Evolutionary conservation across 306 rosid species (phyloP), one percentile per base, ranked within the genome.

Genomic region (Lupinus albus): DNA sequence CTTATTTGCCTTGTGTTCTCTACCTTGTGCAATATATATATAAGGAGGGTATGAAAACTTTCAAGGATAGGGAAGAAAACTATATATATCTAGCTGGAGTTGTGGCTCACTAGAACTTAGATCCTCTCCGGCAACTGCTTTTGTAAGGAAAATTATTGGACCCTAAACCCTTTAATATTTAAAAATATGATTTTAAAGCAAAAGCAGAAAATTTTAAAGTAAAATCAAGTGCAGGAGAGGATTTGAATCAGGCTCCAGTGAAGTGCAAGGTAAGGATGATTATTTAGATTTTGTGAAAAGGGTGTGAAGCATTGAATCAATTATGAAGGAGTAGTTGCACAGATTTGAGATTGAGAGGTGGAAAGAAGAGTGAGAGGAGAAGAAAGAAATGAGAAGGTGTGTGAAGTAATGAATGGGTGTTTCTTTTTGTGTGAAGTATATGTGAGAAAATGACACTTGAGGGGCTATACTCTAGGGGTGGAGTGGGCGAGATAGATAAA

Each of bases 371-470:
- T 78, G 56, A 58, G 45, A 3, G 84, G 71, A 62, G 64, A 12
- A 55, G 66, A 47, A 38, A 65, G 79, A 84, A 77, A 84, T 83
- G 89, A 83, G 91, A 87, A 88, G 87, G 79, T 84, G 81, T 89
- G 95, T 89, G 95, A 83, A 92, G 93, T 85, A 89, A 92, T 85
- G 91, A 92, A 89, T 87, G 92, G 94, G 70, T 89, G 89, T 87
- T 86, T 89, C 95, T 86, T 87, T n/a, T 88, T 84, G 95, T 84
- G 95, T 81, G 95, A 90, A 90, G 97, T 86, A 83, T 93, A 84
- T 85, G 96, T 72, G 94, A 85, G 97, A 90, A 84, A 90, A 93
- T 88, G 99, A 93, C 99, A 90, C 90, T 90, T 86, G 84, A 84
- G 89, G 76, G 61, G 64, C 79, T 61, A 57, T 48, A 35, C 41